phyloP scores from a whole-genome alignment of 345 rosid genomes.

The Theobroma cacao region DNA sequence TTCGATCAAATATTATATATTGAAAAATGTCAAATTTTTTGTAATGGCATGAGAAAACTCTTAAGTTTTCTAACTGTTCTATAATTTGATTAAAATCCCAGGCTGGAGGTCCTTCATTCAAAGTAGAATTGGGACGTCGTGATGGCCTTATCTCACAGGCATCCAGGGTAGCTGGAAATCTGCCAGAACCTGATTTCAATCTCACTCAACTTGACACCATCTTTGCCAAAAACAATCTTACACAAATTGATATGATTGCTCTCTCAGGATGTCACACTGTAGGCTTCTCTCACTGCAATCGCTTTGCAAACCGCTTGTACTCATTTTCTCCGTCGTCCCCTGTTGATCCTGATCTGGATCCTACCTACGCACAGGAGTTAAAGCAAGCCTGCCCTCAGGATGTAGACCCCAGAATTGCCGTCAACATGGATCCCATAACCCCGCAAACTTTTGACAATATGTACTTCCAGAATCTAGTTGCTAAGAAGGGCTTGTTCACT shows the following conservation, averaged over 20 bases:
- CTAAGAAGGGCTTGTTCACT: constrained; percentile 65
- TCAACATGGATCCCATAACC: constrained; percentile 57
- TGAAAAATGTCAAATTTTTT: too few species aligned
- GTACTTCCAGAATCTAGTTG: constrained; percentile 70
- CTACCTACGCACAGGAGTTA: constrained; percentile 55
- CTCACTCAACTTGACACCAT: constrained; percentile 22
- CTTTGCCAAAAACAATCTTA: constrained; percentile 33
- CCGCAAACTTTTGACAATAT: constrained; percentile 55
- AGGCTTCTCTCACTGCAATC: constrained; percentile 75
- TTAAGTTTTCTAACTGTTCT: not conserved
- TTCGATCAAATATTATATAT: too few species aligned
- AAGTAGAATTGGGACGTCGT: constrained; percentile 35
- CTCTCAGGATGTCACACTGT: constrained; percentile 61
- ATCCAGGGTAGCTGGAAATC: constrained; percentile 55
- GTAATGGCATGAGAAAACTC: too few species aligned
- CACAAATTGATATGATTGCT: constrained; percentile 33
- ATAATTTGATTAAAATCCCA: not conserved
- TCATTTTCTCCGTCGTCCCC: constrained; percentile 50
- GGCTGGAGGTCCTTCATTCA: constrained; percentile 38
- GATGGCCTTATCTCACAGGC: constrained; percentile 64
- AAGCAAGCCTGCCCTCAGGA: constrained; percentile 48
- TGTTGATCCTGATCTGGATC: constrained; percentile 63
- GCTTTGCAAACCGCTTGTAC: constrained; percentile 65
- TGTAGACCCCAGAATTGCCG: constrained; percentile 47
- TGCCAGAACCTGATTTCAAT: constrained; percentile 31